Conservation (phyloP, 2,329 filamentous ascomycete species). For the Rhytidhysteron rufulum region DNA sequence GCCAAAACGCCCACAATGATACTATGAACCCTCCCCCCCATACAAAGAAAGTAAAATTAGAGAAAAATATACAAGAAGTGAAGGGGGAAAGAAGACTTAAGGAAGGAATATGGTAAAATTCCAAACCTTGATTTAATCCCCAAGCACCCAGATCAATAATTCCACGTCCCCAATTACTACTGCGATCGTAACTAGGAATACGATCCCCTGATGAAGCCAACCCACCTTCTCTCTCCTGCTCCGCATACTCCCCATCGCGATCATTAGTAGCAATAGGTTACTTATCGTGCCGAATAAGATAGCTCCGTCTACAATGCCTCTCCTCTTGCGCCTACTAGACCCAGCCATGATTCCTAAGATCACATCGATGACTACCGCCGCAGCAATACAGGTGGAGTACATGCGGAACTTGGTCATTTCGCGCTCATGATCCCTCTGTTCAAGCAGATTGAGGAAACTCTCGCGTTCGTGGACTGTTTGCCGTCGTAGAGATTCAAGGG, state of each 20-base stretch:
- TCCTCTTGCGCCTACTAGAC: constrained; percentile 64
- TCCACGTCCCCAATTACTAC: constrained; percentile 26
- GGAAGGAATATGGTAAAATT: too few relatives aligned
- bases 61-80: too few relatives aligned
- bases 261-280: constrained; percentile 48
- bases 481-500: constrained; percentile 9
- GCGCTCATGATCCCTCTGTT: constrained; percentile 26
- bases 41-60: too few relatives aligned
- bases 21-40: too few relatives aligned
- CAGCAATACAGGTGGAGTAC: constrained; percentile 51
- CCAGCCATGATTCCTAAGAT: constrained; percentile 63
- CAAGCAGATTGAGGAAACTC: constrained; percentile 35
- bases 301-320: constrained; percentile 69
- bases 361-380: constrained; percentile 60
- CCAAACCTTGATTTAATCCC: too few relatives aligned
- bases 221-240: constrained; percentile 25
- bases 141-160: constrained; percentile 22
- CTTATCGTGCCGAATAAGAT: constrained; percentile 66
- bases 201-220: constrained; percentile 26
- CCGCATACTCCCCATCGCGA: constrained; percentile 29
- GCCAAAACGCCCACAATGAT: too few relatives aligned
- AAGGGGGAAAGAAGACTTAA: too few relatives aligned
- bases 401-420: constrained; percentile 33
- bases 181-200: constrained; percentile 20
- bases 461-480: constrained; percentile 41